Evolutionary conservation across 2,329 filamentous ascomycete genomes (phyloP), one percentile per base, ranked within the genome.

Genomic region (Fusarium luffae): DNA sequence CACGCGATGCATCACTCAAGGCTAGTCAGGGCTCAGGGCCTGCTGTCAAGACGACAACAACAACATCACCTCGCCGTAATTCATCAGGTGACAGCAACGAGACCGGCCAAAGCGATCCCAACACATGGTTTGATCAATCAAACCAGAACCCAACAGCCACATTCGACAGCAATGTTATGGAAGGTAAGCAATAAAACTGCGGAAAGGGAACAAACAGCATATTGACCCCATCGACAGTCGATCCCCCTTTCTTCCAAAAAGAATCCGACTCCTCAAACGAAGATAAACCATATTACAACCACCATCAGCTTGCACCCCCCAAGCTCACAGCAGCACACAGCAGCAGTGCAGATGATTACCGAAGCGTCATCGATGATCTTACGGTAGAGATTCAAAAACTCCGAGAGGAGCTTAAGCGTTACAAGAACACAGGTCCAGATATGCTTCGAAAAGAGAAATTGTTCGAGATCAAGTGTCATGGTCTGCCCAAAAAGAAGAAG

Each of bases 361-460:
- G 93, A 48, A 91, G 91, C 70, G 92, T 97, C 18, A 97, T 97
- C 49, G 93, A 97, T 74, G 93, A 97, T 76, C 79, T 97, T 62
- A 97, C 93, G 0, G 83, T 97, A 27, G 91, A 94, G 76, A 97
- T 96, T 76, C 92, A 93, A 77, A 90, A 89, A 54, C 78, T 97
- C 65, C 94, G 90, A 80, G 89, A 91, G 70, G 89, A 90, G 73
- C 75, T 97, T 57, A 91, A 88, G 73, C 90, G 88, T 55, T 92
- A 92, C 66, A 91, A 92, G 77, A 89, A 88, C 67, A 81, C 87
- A 27, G 88, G 90, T 3, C 88, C 89, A 19, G 85, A 90, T 43
- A 87, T 90, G 68, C 80, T 94, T 51, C 86, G 90, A 34, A 88
- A 90, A 48, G 92, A 97, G 30, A 93, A 92, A 75, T 79, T 97